Evolutionary conservation across 2,329 filamentous ascomycete species (phyloP).

Genomic region (Elsinoe batatas): DNA sequence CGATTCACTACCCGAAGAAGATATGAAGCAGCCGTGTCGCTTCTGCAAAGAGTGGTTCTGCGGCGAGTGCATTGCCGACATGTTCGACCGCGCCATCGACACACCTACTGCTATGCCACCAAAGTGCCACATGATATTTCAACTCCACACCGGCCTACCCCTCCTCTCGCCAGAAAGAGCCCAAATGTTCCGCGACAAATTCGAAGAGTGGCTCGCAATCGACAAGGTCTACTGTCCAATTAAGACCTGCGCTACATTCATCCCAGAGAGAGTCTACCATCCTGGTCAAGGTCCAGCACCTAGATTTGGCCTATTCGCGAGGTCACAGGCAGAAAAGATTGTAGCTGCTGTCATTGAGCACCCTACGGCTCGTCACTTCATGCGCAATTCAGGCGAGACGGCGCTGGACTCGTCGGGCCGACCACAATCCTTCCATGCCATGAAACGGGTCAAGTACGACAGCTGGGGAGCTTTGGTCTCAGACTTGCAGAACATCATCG

Average conservation of each 20-base stretch:
- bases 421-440: neutral
- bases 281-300: neutral
- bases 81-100: constrained; percentile 34
- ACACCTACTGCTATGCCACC: constrained; percentile 37
- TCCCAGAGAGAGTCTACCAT: constrained; percentile 27
- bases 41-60: constrained; percentile 27
- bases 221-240: constrained; percentile 42
- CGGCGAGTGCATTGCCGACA: constrained; percentile 28
- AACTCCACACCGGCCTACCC: constrained; percentile 31
- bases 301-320: neutral
- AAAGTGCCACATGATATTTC: constrained; percentile 36
- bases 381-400: neutral
- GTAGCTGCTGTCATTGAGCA: neutral
- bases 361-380: neutral
- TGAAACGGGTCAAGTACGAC: neutral
- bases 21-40: constrained; percentile 26
- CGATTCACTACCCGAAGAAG: constrained; percentile 14
- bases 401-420: no score
- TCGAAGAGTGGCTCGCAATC: constrained; percentile 39
- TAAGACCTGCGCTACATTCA: constrained; percentile 40
- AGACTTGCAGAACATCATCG: constrained; percentile 10
- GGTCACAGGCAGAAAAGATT: neutral
- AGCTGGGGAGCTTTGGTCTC: neutral
- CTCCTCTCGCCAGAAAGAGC: constrained; percentile 30
- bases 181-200: constrained; percentile 32